Conservation (phyloP, 176 grass and related monocot species). For the Zea luxurians region DNA sequence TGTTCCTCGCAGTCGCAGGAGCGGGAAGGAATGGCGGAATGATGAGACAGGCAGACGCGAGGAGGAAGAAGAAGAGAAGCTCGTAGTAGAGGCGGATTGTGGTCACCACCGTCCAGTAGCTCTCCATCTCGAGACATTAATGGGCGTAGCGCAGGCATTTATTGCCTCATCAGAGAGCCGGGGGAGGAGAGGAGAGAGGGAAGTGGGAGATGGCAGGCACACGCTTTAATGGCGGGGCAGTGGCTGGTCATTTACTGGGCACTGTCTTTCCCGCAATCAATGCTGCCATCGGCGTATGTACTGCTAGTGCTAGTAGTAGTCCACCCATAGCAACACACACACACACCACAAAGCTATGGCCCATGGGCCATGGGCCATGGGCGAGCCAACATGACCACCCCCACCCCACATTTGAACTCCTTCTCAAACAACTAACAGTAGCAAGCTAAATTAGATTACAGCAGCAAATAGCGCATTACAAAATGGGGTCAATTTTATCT, state of each 20-base stretch:
- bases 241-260: conserved; percentile 59
- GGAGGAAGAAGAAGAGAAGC: background rate
- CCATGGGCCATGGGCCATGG: background rate
- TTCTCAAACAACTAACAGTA: too few species aligned
- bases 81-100: background rate
- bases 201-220: conserved; percentile 44
- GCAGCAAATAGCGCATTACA: too few species aligned
- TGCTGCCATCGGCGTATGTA: conserved; percentile 22
- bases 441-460: too few species aligned
- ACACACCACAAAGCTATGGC: background rate
- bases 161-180: conserved; percentile 34
- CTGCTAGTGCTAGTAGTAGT: background rate
- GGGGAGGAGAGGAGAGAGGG: background rate
- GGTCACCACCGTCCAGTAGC: conserved; percentile 6
- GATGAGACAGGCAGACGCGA: conserved; percentile 12
- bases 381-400: background rate
- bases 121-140: conserved; percentile 48
- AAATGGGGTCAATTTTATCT: too few species aligned
- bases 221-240: conserved; percentile 53
- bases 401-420: too few species aligned
- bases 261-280: conserved; percentile 45
- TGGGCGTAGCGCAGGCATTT: conserved; percentile 56
- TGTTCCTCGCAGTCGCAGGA: background rate
- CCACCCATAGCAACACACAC: background rate
- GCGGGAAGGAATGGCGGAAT: background rate